phyloP scores from a whole-genome alignment of 2,329 filamentous ascomycete species.

The Sphaceloma murrayae region DNA sequence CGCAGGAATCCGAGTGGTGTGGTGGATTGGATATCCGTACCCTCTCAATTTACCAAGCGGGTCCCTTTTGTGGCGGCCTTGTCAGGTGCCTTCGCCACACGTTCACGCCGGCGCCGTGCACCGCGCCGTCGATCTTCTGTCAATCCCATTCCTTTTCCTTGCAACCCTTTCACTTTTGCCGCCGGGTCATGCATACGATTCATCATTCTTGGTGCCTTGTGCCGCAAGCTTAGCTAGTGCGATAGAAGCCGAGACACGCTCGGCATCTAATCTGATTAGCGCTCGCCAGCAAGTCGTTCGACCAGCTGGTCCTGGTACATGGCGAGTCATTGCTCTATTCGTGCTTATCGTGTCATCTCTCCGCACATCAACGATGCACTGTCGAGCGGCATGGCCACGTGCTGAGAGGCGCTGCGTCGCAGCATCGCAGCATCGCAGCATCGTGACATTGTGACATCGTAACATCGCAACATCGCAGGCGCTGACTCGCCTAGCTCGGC shows the following conservation, averaged over 20 bases:
- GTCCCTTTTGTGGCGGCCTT: conserved; percentile 1
- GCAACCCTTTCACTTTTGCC: conserved; percentile 4
- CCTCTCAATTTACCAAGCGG: conserved; percentile 10
- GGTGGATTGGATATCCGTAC: not conserved
- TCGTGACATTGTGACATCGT: conserved; percentile 1
- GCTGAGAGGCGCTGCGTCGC: not conserved
- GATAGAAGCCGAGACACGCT: conserved; percentile 12
- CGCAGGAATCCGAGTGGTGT: conserved; percentile 9
- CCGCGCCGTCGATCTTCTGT: conserved; percentile 9
- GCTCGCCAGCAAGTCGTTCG: conserved; percentile 5
- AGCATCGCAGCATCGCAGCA: not conserved
- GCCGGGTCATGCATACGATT: conserved; percentile 10
- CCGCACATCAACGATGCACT: conserved; percentile 1
- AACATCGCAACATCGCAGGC: not conserved
- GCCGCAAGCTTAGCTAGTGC: conserved; percentile 8
- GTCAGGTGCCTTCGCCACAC: conserved; percentile 6
- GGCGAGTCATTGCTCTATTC: conserved; percentile 12
- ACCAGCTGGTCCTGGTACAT: not conserved
- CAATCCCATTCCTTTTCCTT: conserved; percentile 10
- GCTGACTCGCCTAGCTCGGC: conserved; percentile 10
- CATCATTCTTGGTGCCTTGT: not conserved
- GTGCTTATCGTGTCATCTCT: conserved; percentile 5
- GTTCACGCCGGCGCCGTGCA: not conserved
- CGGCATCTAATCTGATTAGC: conserved; percentile 15
- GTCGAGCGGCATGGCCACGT: conserved; percentile 5